Evolutionary conservation across 805 yeast genomes (phyloP), one percentile per base, ranked within the genome.

Genomic region (Saturnispora serradocipensis): DNA sequence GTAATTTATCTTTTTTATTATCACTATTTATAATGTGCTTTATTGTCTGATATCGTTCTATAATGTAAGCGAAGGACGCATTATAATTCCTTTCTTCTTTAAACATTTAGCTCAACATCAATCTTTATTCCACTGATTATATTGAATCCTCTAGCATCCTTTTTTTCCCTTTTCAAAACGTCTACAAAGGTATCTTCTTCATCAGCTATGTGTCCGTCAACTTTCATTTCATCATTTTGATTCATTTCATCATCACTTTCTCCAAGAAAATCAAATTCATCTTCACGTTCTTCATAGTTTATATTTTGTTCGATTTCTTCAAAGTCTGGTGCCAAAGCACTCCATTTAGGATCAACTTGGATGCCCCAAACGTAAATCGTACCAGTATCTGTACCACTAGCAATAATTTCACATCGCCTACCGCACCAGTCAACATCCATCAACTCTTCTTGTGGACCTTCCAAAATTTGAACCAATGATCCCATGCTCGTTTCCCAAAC

Each of bases 301-400:
- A 87, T 84, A 61, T 89, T 91, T 61, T 89, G 96, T 62, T 90
- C 97, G 43, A 90, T 83, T 65, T 90, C 97, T 46, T 86, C 95
- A 64, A 91, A 90, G 65, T 91, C 98, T 0, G 97, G 97, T 0
- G 97, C 97, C 59, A 90, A 71, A 1, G 97, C 95, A 66, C 95
- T 85, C 98, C 98, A 90, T 67, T 87, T 86, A 60, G 89, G 97
- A 0, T 96, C 95, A 20, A 86, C 79, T 39, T 78, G 77, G 9
- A 87, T 76, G 47, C 84, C 78, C 97, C 97, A 91, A 40, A 86
- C 63, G 62, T 86, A 89, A 2, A 90, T 76, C 38, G 80, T 73
- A 1, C 97, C 97, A 32, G 86, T 73, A 61, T 90, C 98, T 50
- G 87, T 69, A 0, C 97, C 97, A 28, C 87, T 86, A 16, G 95